phyloP scores from a whole-genome alignment of 208 protist species.

The Plasmodiophora brassicae region DNA sequence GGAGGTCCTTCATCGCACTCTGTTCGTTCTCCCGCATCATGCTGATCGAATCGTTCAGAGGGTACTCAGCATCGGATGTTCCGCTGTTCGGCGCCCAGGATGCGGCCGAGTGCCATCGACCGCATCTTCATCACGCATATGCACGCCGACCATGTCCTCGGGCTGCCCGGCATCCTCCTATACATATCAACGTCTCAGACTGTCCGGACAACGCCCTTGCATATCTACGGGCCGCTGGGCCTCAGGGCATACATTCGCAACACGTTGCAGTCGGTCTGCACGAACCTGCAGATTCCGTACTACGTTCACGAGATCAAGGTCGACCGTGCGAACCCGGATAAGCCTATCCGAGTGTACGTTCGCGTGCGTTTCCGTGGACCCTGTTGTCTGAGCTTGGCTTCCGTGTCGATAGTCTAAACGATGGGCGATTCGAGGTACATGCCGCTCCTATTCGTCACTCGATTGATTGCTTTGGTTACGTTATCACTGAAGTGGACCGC shows the following conservation, averaged over 20 bases:
- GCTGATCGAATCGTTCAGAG: too few relatives aligned
- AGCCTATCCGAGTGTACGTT: too few relatives aligned
- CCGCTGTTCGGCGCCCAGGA: background rate
- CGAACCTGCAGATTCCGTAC: background rate
- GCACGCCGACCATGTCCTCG: constrained; percentile 1
- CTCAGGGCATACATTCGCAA: background rate
- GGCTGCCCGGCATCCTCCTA: background rate
- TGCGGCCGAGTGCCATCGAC: background rate
- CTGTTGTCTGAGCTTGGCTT: background rate
- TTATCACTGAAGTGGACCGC: background rate
- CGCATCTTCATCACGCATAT: constrained; percentile 23
- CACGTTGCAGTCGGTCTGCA: background rate
- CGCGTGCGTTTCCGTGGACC: background rate
- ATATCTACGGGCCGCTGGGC: background rate
- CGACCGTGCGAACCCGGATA: background rate
- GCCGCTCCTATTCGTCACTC: background rate
- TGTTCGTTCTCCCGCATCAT: too few relatives aligned
- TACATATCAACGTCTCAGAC: background rate
- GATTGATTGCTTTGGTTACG: background rate
- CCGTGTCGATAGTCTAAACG: background rate
- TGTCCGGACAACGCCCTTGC: background rate
- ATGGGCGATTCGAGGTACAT: background rate
- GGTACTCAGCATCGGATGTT: too few relatives aligned
- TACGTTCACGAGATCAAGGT: background rate
- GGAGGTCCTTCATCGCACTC: too few relatives aligned